These are phyloP conservation scores for Hortaea sp. DNA, from an alignment of 2,329 filamentous ascomycete species.

Conservation along the genomic window DNA sequence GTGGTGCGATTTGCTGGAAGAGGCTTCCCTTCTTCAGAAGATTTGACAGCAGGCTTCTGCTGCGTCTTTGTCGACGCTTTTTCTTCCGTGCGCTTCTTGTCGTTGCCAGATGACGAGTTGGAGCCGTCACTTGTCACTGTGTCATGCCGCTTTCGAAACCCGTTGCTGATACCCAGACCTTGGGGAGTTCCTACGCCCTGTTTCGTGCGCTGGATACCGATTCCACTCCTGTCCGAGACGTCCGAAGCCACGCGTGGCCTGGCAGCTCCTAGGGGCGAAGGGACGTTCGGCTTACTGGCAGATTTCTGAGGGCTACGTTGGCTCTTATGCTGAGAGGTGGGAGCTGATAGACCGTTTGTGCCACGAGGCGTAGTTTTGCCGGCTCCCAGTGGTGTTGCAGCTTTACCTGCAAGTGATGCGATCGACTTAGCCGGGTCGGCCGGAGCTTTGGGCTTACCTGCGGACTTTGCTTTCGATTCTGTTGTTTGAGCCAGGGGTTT, in stretches of 20 bases:
- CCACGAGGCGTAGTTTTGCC: constrained; percentile 18
- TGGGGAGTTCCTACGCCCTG: constrained; percentile 32
- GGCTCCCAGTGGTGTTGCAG: constrained; percentile 8
- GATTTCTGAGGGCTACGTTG: constrained; percentile 29
- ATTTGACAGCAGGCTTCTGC: no score
- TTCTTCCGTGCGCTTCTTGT: constrained; percentile 10
- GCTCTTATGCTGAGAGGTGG: constrained; percentile 21
- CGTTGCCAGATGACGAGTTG: constrained; percentile 8
- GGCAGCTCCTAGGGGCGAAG: constrained; percentile 51
- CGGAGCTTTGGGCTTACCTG: constrained; percentile 4
- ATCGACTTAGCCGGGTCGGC: constrained; percentile 9
- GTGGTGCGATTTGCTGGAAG: constrained; percentile 6
- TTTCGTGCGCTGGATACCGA: constrained; percentile 16
- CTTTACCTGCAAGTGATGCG: constrained; percentile 11
- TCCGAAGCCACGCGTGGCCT: constrained; percentile 53
- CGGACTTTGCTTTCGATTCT: constrained; percentile 14
- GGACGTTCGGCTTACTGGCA: constrained; percentile 48
- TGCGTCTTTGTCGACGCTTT: not conserved
- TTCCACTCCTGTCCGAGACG: constrained; percentile 24
- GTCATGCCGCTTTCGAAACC: constrained; percentile 22
- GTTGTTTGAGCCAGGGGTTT: constrained; percentile 12
- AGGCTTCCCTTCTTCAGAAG: not conserved
- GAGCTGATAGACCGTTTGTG: constrained; percentile 13
- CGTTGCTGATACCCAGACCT: constrained; percentile 33
- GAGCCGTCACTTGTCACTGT: constrained; percentile 20